These are phyloP conservation scores for Auriscalpium orientale DNA, from an alignment of 768 basidiomycete genomes.

Conservation along the genomic window DNA sequence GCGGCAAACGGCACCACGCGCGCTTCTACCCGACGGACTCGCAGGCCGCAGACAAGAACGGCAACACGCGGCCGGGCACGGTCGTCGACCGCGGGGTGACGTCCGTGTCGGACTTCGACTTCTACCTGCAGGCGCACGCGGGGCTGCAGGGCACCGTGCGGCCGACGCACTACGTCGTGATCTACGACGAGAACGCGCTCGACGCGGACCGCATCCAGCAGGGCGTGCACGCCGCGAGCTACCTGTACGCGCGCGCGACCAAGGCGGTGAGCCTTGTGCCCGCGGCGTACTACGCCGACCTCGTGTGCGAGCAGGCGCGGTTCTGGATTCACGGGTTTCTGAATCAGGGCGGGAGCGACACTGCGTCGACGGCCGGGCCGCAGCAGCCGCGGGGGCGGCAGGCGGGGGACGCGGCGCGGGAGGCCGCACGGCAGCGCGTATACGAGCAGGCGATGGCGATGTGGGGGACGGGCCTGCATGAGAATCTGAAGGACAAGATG, in stretches of 20 bases:
- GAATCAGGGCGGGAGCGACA: conserved; percentile 28
- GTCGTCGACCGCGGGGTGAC: conserved; percentile 77
- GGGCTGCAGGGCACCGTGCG: conserved; percentile 66
- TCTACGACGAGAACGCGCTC: conserved; percentile 72
- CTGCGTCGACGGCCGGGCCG: conserved; percentile 22
- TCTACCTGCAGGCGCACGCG: conserved; percentile 52
- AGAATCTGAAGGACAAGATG: conserved; percentile 55
- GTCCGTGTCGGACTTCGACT: conserved; percentile 27
- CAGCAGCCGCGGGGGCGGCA: conserved; percentile 11
- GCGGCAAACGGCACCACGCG: conserved; percentile 67
- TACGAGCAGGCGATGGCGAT: conserved; percentile 33
- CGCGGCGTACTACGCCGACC: conserved; percentile 73
- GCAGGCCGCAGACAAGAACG: conserved; percentile 48
- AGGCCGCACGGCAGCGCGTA: conserved; percentile 20
- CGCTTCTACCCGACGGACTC: conserved; percentile 51
- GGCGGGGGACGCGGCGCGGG: conserved; percentile 21
- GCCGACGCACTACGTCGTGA: conserved; percentile 71
- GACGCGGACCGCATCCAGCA: conserved; percentile 66
- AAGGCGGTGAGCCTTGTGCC: conserved; percentile 78
- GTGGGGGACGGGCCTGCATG: conserved; percentile 37
- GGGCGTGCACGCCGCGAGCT: conserved; percentile 61
- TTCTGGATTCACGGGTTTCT: conserved; percentile 71
- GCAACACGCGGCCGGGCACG: conserved; percentile 75
- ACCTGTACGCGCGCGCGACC: conserved; percentile 77
- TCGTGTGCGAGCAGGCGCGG: conserved; percentile 75